phyloP scores from a whole-genome alignment of 2,329 filamentous ascomycete species.

The Corniculantispora saksenae region DNA sequence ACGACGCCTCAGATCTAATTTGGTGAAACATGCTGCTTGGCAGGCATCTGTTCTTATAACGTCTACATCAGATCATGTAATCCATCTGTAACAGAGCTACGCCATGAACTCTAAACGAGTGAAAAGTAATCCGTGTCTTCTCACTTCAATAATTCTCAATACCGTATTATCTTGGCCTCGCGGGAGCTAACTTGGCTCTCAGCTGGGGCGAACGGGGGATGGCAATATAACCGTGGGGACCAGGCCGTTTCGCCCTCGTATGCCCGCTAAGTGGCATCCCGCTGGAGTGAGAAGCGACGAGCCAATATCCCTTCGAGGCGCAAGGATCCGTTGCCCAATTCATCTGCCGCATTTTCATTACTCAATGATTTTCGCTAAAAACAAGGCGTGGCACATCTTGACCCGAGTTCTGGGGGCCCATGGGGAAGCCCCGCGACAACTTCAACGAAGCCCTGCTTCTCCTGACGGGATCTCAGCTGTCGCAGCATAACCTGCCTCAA shows the following conservation, averaged over 20 bases:
- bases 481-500: background rate
- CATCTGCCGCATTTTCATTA: slow-evolving; percentile 10
- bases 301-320: background rate
- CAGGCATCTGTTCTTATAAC: background rate
- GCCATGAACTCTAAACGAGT: too few relatives aligned
- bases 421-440: slow-evolving; percentile 5
- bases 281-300: background rate
- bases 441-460: slow-evolving; percentile 1
- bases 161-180: too few relatives aligned
- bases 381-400: background rate
- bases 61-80: too few relatives aligned
- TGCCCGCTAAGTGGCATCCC: background rate
- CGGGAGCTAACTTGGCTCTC: too few relatives aligned
- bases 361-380: slow-evolving; percentile 11
- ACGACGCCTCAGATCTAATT: background rate
- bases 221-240: slow-evolving; percentile 3
- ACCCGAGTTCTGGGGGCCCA: background rate
- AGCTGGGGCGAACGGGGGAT: background rate
- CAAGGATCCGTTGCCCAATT: background rate
- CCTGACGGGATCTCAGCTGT: background rate
- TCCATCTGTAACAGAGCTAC: too few relatives aligned
- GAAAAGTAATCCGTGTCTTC: too few relatives aligned
- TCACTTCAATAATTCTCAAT: too few relatives aligned
- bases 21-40: background rate
- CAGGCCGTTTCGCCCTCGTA: background rate